These are phyloP conservation scores for Cyberlindnera lachancei DNA, from an alignment of 805 yeast genomes.

Conservation along the genomic window DNA sequence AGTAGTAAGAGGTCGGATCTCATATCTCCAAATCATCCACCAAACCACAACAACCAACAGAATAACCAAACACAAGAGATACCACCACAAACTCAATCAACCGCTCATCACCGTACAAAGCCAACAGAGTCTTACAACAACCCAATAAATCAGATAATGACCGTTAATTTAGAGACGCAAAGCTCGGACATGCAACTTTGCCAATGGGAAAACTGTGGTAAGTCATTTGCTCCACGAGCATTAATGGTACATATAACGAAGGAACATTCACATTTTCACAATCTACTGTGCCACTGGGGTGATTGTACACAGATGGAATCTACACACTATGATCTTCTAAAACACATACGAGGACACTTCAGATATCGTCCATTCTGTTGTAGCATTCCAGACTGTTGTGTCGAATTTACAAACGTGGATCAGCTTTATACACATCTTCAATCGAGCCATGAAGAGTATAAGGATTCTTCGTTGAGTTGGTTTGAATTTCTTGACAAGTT, in stretches of 20 bases:
- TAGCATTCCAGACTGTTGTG: conserved; percentile 57
- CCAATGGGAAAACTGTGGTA: conserved; percentile 8
- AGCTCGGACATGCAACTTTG: too few species aligned
- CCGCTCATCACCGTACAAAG: too few species aligned
- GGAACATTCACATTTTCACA: conserved; percentile 5
- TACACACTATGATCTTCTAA: conserved; percentile 45
- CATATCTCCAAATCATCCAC: too few species aligned
- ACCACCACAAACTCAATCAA: too few species aligned
- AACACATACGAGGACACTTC: conserved; percentile 60
- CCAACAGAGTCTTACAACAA: too few species aligned
- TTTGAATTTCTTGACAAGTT: conserved; percentile 11
- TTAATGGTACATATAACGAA: conserved; percentile 8
- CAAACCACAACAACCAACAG: too few species aligned
- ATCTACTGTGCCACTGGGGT: conserved; percentile 46
- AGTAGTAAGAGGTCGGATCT: too few species aligned
- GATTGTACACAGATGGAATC: conserved; percentile 47
- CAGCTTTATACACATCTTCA: conserved; percentile 59
- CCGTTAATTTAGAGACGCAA: too few species aligned
- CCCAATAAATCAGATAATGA: too few species aligned
- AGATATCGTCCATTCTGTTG: conserved; percentile 63
- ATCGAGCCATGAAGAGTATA: conserved; percentile 36
- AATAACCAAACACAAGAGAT: too few species aligned
- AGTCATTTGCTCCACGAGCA: conserved; percentile 2
- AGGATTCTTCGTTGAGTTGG: conserved; percentile 11
- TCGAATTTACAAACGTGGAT: conserved; percentile 50